These are phyloP conservation scores for Obba rivulosa DNA, from an alignment of 768 basidiomycete species.

Conservation along the genomic window DNA sequence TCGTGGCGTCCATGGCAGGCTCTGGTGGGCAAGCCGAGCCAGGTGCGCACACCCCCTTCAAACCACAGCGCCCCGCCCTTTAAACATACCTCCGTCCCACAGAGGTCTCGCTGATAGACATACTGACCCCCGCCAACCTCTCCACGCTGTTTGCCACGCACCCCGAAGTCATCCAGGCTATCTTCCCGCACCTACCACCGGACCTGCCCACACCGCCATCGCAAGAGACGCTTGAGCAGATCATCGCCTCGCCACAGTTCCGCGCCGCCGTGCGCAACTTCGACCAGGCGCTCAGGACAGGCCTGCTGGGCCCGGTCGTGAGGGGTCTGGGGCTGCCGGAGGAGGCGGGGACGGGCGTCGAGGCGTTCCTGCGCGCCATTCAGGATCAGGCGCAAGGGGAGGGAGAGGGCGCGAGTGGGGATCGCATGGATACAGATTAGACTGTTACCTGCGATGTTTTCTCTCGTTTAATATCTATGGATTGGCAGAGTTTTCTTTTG, in stretches of 20 bases:
- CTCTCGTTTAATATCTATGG: no score
- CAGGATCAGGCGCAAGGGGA: constrained; percentile 66
- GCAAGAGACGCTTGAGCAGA: constrained; percentile 61
- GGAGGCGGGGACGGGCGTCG: constrained; percentile 74
- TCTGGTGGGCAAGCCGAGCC: constrained; percentile 23
- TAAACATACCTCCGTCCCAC: background rate
- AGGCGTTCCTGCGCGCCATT: constrained; percentile 76
- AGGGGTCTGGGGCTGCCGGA: constrained; percentile 77
- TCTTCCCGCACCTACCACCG: constrained; percentile 81
- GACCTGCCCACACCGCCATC: constrained; percentile 69
- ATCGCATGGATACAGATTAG: constrained; percentile 81
- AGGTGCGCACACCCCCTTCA: constrained; percentile 24
- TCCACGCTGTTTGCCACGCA: constrained; percentile 64
- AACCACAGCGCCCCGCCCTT: no score
- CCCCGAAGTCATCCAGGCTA: constrained; percentile 59
- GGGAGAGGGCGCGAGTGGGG: constrained; percentile 27
- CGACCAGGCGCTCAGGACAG: constrained; percentile 81
- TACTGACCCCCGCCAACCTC: constrained; percentile 71
- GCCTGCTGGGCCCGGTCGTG: constrained; percentile 71
- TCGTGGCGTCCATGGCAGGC: constrained; percentile 32
- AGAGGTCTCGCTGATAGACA: constrained; percentile 69
- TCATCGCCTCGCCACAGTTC: constrained; percentile 83
- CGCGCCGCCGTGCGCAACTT: constrained; percentile 72
- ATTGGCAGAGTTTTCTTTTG: no score
- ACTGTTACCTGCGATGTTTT: no score